These are phyloP conservation scores for Talaromyces sp. DNA, from an alignment of 2,329 filamentous ascomycete species.

Conservation along the genomic window DNA sequence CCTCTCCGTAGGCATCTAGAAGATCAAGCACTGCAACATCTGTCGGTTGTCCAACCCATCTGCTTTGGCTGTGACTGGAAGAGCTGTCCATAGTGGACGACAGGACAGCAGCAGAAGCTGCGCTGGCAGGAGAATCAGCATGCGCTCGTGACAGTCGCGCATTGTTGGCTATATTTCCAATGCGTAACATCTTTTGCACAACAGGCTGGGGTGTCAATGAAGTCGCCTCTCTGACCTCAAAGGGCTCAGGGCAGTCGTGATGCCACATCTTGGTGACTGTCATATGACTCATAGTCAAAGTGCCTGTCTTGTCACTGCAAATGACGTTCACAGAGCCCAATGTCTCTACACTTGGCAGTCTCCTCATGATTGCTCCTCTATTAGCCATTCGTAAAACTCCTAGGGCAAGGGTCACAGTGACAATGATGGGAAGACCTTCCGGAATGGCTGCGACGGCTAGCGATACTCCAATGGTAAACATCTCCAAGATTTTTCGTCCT, in stretches of 20 bases:
- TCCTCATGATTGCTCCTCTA: constrained; percentile 88
- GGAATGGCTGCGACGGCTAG: constrained; percentile 94
- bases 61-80: constrained; percentile 64
- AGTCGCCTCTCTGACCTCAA: constrained; percentile 53
- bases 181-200: constrained; percentile 73
- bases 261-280: constrained; percentile 96
- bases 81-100: constrained; percentile 68
- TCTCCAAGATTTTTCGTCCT: constrained; percentile 82
- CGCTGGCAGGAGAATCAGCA: constrained; percentile 64
- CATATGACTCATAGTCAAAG: constrained; percentile 97
- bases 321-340: constrained; percentile 99
- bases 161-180: constrained; percentile 96
- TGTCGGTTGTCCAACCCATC: constrained; percentile 95
- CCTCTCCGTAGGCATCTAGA: constrained; percentile 82
- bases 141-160: constrained; percentile 70
- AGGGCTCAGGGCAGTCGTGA: constrained; percentile 61
- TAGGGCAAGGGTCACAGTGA: constrained; percentile 90
- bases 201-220: constrained; percentile 62
- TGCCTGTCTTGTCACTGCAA: constrained; percentile 97
- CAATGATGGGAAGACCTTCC: constrained; percentile 94
- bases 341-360: constrained; percentile 94
- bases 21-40: constrained; percentile 96
- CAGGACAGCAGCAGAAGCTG: constrained; percentile 70
- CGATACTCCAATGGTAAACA: constrained; percentile 96
- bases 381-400: constrained; percentile 96